Base-by-base conservation (phyloP, 495 filamentous ascomycete genomes). In the Penicillium bovifimosum region DNA sequence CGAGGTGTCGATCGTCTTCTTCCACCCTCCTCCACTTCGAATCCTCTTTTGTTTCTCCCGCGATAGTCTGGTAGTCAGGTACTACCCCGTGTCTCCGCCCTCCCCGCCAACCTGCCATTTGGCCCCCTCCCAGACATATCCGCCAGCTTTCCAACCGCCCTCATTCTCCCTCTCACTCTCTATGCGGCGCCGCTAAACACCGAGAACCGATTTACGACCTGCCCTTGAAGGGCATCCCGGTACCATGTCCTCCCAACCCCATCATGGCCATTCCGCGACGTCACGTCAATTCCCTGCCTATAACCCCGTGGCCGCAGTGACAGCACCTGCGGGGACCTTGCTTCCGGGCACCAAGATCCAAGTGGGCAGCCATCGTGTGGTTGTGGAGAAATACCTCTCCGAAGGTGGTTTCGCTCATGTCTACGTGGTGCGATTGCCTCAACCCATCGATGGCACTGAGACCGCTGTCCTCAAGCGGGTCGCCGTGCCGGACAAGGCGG, bases 341-440 rank as follows among this genome's bases (percentile, higher is more conserved):
- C 73, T 84, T 32, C 85, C 95, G 13, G 91, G 91, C 7, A 98
- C 93, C 53, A 95, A 96, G 74, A 91, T 98, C 63, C 91, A 96
- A 61, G 90, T 96, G 31, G 93, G 93, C 62, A 80, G 78, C 53
- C 95, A 97, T 68, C 84, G 90, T 54, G 95, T 96, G 26, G 79
- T 91, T n/a, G 92, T 98, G 48, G 93, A 96, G 63, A 95, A 91
- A 68, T 98, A 98, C 74, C 84, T 98, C 28, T 97, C 93, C 36
- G 93, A 98, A 77, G 93, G 95, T 54, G 93, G 93, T 26, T 98
- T 98, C 64, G 93, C 93, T 60, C 93, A 98, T 74, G 95, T 98
- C 59, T 98, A 98, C 70, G 84, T 96, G 33, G 93, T 96, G 64
- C 88, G 86, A 60, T 76, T 96, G 48, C 84, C 89, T 26, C 77